phyloP scores from a whole-genome alignment of 75 land plant species.

The Picea glauca region DNA sequence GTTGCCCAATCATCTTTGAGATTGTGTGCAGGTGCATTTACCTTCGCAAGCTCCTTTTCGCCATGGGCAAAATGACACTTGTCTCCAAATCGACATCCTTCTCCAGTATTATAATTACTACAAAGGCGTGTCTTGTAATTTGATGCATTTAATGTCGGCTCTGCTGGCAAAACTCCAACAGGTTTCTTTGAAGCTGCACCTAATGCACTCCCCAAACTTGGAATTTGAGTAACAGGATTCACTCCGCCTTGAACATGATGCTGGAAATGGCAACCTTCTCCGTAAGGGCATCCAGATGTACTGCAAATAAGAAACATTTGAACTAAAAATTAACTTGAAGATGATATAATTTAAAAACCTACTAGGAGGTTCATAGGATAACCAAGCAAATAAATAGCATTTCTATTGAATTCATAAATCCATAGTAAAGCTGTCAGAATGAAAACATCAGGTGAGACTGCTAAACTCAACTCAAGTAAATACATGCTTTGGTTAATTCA shows the following conservation, averaged over 20 bases:
- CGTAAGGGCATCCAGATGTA: slow-evolving; percentile 93
- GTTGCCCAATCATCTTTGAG: neutral
- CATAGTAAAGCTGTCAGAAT: neutral
- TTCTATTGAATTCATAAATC: neutral
- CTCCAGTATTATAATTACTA: slow-evolving; percentile 48
- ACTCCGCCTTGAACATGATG: slow-evolving; percentile 87
- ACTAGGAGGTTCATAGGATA: no score
- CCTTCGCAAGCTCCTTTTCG: slow-evolving; percentile 62
- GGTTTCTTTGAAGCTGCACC: slow-evolving; percentile 24
- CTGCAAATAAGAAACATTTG: slow-evolving; percentile 36
- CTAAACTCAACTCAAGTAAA: neutral
- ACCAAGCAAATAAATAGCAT: neutral
- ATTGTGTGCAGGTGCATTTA: slow-evolving; percentile 17
- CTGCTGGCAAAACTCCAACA: slow-evolving; percentile 18
- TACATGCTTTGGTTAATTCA: neutral
- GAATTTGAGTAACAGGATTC: slow-evolving; percentile 44
- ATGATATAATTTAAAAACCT: neutral
- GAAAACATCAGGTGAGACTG: neutral
- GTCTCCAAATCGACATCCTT: slow-evolving; percentile 78
- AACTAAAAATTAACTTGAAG: neutral
- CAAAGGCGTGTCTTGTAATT: slow-evolving; percentile 60
- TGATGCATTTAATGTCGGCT: slow-evolving; percentile 18
- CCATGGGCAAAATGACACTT: slow-evolving; percentile 90
- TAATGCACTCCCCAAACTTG: slow-evolving; percentile 13
- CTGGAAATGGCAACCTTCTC: slow-evolving; percentile 86